A percentile compares a stretch with the other conserved stretches of the same genome.
These are phyloP conservation scores for Drosera capensis DNA, from an alignment of 148 eudicot species.

Conservation along the genomic window DNA sequence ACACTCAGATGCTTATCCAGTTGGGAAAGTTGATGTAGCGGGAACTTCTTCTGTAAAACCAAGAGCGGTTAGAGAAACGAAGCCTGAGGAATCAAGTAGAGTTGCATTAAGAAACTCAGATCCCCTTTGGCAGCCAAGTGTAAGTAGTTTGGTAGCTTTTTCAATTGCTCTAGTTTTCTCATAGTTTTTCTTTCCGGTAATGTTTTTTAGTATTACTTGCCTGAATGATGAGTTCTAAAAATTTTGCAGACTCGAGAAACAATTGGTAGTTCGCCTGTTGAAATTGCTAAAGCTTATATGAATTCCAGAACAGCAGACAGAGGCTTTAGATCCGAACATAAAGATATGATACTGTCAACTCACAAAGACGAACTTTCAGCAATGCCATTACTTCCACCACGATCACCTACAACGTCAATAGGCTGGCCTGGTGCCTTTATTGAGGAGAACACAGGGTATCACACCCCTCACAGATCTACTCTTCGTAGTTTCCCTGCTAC, in stretches of 20 bases:
- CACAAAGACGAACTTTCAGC: conserved; percentile 22
- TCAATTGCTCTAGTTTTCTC: not conserved
- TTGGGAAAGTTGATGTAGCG: conserved; percentile 20
- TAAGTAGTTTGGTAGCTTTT: conserved; percentile 16
- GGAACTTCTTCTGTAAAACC: conserved; percentile 17
- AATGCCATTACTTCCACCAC: conserved; percentile 29
- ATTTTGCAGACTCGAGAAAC: conserved; percentile 34
- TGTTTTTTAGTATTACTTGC: not conserved
- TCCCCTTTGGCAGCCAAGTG: conserved; percentile 30
- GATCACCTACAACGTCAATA: conserved; percentile 41
- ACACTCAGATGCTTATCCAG: conserved; percentile 6
- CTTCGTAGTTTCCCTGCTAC: conserved; percentile 40
- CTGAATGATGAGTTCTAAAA: not conserved
- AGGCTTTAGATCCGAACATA: conserved; percentile 21
- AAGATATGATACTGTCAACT: conserved; percentile 18
- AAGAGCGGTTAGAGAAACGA: conserved; percentile 12
- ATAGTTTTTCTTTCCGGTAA: not conserved
- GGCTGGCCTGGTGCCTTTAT: conserved; percentile 86
- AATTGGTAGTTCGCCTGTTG: conserved; percentile 72
- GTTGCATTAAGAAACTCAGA: conserved; percentile 22
- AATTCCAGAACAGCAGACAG: conserved; percentile 42
- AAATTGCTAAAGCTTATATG: conserved; percentile 91
- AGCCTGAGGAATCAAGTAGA: conserved; percentile 17
- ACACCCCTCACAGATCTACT: conserved; percentile 55
- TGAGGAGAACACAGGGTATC: conserved; percentile 37